Conservation (phyloP, 768 basidiomycete species). For the Gyrodon lividus region DNA sequence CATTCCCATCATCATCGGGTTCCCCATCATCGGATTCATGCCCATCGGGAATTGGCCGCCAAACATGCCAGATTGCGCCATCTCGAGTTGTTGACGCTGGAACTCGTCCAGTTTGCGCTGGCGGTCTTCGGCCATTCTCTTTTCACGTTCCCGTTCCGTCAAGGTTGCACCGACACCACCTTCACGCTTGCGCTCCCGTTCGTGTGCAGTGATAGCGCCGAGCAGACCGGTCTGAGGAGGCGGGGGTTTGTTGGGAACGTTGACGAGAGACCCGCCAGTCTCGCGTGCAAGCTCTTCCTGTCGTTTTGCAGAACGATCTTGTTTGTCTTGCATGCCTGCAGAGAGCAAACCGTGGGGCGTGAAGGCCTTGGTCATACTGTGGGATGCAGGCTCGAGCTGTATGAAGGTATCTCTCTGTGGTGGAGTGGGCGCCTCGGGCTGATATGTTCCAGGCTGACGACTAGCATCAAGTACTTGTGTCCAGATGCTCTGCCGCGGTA, state of each 20-base stretch:
- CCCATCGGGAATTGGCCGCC: constrained; percentile 42
- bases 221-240: constrained; percentile 94
- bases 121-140: constrained; percentile 86
- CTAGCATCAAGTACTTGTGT: constrained; percentile 82
- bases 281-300: constrained; percentile 94
- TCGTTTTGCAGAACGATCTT: constrained; percentile 92
- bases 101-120: constrained; percentile 91
- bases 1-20: constrained; percentile 64
- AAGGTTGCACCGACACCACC: constrained; percentile 93
- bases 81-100: constrained; percentile 86
- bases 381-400: constrained; percentile 67
- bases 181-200: constrained; percentile 90
- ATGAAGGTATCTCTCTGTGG: constrained; percentile 57
- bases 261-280: constrained; percentile 87
- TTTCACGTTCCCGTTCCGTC: constrained; percentile 94
- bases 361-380: constrained; percentile 89
- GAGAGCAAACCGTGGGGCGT: constrained; percentile 93
- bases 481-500: constrained; percentile 77
- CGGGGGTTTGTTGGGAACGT: constrained; percentile 93
- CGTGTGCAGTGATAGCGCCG: constrained; percentile 94
- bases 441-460: constrained; percentile 44
- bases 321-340: constrained; percentile 92
- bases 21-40: constrained; percentile 73
- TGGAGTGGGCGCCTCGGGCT: constrained; percentile 36
- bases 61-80: constrained; percentile 82